Evolutionary conservation across 345 rosid species (phyloP).

Genomic region (Clausena lansium): DNA sequence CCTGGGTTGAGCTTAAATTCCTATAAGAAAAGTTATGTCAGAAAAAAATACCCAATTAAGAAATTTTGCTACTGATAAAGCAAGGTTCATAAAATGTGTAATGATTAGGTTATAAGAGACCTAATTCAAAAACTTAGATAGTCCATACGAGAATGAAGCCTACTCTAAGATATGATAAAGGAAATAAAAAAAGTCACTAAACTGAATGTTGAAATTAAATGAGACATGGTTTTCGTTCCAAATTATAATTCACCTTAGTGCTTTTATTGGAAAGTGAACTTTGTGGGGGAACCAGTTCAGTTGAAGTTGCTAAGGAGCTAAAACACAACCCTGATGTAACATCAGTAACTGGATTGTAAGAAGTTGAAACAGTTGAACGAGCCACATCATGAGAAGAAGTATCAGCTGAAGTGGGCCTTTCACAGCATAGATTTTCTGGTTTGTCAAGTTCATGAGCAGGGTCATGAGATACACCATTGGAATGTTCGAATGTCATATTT

Average conservation of each 20-base stretch:
- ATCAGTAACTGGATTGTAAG: conserved; percentile 28
- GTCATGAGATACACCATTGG: conserved; percentile 31
- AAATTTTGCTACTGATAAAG: background rate
- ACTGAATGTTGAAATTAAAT: background rate
- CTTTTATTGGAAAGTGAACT: conserved; percentile 41
- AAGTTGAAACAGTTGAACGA: conserved; percentile 33
- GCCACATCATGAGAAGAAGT: conserved; percentile 28
- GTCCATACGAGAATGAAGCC: background rate
- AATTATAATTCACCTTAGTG: conserved; percentile 50
- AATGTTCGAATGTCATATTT: conserved; percentile 21
- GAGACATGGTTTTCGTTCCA: background rate
- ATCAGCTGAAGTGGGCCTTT: conserved; percentile 33
- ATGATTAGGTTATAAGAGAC: background rate
- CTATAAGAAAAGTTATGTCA: conserved; percentile 29
- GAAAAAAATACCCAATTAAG: conserved; percentile 1
- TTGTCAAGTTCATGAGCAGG: conserved; percentile 27
- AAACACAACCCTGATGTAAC: conserved; percentile 25
- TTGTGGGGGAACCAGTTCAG: conserved; percentile 42
- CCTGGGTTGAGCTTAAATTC: conserved; percentile 88
- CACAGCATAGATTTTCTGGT: conserved; percentile 38
- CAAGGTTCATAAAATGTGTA: background rate
- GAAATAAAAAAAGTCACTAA: background rate
- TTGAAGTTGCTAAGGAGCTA: conserved; percentile 34
- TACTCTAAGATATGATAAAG: background rate
- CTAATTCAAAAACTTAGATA: background rate